Base-by-base conservation (phyloP, 2,329 filamentous ascomycete genomes). In the Alternaria triticimaculans region DNA sequence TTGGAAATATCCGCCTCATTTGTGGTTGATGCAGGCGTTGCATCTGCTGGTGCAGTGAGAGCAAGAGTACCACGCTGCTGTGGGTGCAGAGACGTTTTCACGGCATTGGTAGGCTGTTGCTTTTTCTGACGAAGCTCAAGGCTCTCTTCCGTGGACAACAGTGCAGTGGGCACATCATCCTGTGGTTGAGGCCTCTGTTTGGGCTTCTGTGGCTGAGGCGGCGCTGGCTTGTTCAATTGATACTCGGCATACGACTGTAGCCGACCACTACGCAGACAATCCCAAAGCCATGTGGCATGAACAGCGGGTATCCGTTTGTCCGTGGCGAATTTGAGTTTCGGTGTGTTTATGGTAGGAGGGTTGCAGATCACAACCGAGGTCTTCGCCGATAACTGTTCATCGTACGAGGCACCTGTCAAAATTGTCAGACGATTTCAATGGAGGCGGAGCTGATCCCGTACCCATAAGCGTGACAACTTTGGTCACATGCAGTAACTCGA, bases 401-500 rank as follows among this genome's bases (percentile, higher is more conserved):
- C 88, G 78, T 97, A 97, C 12, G 81, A 88, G 11, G 91, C 96
- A 8, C 96, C 88, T 85, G 60, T 62, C 53, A 63, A 56, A 20
- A 25, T 45, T 57, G 72, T 75, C 65, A 73, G 60, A 59, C 60
- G 26, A 55, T 23, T 21, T 21, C 48, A 44, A 54, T 50, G 15
- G 43, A 45, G 28, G 53, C 43, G 55, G 49, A 49, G 45, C 51
- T 57, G 62, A 63, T 64, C 23, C 58, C 81, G 71, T 78, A 86
- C 86, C 94, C 64, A 97, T 86, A 64, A 96, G 86, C 41, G 85
- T 85, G 25, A 97, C 86, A 3, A 91, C 85, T 78, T 93, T 94
- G 21, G 91, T 90, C 30, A 97, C 85, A 78, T 98, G 96, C 68
- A 95, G 86, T 10, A 97, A 85, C 72, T 97, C 93, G 58, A 97